Base-by-base conservation (phyloP, 2,329 filamentous ascomycete species). In the Trichophyton schoenleinii region DNA sequence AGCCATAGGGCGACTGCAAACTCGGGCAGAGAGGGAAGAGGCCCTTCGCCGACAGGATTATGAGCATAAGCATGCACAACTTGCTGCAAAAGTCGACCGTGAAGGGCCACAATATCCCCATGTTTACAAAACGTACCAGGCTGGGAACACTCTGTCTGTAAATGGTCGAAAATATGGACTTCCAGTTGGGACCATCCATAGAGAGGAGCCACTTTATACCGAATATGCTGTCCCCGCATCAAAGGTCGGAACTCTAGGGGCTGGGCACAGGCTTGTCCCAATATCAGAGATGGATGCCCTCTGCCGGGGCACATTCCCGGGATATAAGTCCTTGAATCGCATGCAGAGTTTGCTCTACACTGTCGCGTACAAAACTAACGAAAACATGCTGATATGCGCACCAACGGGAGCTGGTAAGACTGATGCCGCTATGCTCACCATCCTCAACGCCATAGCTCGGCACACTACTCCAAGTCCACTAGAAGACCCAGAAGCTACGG, bases 401-500 rank as follows among this genome's bases (percentile, higher is more conserved):
- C 94, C 94, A 3, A 99, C 94, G 60, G 94, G 94, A 83, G 91
- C 91, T 64, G 94, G 94, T 84, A 99, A 99, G 81, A 99, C 94
- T 1, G 94, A 99, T 75, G 94, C 92, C 34, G 95, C 94, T 7
- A 95, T 99, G 91, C 81, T 99, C 67, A 94, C 95, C 0, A 90
- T 99, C 62, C 79, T 99, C 62, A 95, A 96, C 71, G 88, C 89
- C 0, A 86, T 99, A 62, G 85, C 88, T 1, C 91, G 95, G 71
- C 92, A 97, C 69, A 83, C 89, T 25, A 79, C 81, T 0, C 92
- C 94, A 0, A 91, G 85, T 66, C 92, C 91, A 0, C 80, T 87
- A 8, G 89, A 95, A 62, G 79, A 89, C 46, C 83, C 83, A 0
- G 78, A 84, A 60, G 85, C 87, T 0, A 85, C 81, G 0, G 88